These are phyloP conservation scores for Rhamnella rubrinervis DNA, from an alignment of 331 rosid species.

Conservation along the genomic window DNA sequence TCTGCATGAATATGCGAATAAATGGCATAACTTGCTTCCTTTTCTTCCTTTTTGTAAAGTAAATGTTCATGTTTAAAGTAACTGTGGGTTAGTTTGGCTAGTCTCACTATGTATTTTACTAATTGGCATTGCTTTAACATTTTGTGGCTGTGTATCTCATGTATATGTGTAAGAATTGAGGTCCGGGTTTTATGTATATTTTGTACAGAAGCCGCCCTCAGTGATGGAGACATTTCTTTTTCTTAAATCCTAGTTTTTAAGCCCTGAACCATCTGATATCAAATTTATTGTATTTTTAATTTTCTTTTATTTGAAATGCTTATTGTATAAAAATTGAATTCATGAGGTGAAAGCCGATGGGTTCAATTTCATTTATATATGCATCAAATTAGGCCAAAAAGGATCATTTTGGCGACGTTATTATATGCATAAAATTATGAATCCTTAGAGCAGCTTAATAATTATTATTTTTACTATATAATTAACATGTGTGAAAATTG, in stretches of 20 bases:
- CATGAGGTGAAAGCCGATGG: too few species aligned
- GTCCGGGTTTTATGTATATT: constrained; percentile 28
- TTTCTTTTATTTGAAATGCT: too few species aligned
- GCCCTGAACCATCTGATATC: too few species aligned
- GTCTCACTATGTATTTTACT: constrained; percentile 4
- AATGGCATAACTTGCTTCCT: neutral
- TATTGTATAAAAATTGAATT: too few species aligned
- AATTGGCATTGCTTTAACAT: neutral
- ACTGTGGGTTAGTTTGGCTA: constrained; percentile 28
- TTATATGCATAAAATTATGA: too few species aligned
- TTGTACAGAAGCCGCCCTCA: constrained; percentile 26
- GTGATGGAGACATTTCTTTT: constrained; percentile 1
- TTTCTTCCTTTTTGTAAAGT: constrained; percentile 25
- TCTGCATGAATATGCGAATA: constrained; percentile 35
- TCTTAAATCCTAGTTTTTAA: neutral
- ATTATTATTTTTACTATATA: too few species aligned
- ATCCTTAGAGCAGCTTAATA: too few species aligned
- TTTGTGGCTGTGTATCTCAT: constrained; percentile 1
- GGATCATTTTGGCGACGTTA: too few species aligned
- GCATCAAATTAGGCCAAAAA: too few species aligned
- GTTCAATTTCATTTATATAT: too few species aligned
- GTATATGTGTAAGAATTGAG: constrained; percentile 21
- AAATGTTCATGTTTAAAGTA: constrained; percentile 9
- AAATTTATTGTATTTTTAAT: too few species aligned
- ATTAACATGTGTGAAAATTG: too few species aligned